A percentile compares a stretch with the other conserved stretches of the same genome.
These are phyloP conservation scores for Heterobasidion irregulare DNA, from an alignment of 1,284 basidiomycete species.

Conservation along the genomic window DNA sequence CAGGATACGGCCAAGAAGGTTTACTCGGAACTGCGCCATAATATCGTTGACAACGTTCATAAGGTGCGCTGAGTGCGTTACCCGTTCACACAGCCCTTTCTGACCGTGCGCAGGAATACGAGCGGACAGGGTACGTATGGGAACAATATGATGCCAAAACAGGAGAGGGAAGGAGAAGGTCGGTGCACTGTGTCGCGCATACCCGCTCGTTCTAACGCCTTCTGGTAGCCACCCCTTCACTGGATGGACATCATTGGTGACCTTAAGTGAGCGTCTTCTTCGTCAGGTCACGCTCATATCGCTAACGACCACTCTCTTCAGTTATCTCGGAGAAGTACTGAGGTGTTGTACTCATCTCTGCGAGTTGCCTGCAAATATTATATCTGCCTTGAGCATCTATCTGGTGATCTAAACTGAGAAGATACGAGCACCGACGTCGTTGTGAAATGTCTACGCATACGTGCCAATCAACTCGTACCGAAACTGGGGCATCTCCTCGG, in stretches of 20 bases:
- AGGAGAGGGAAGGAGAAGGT: slow-evolving; percentile 82
- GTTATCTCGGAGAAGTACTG: slow-evolving; percentile 39
- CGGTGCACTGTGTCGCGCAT: neutral
- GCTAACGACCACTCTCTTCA: slow-evolving; percentile 14
- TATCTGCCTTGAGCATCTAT: no score
- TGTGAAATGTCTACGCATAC: no score
- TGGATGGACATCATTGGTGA: slow-evolving; percentile 84
- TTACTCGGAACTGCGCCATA: slow-evolving; percentile 72
- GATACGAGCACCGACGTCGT: no score
- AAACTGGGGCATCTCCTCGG: no score
- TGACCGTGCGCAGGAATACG: slow-evolving; percentile 59
- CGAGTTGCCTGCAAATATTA: no score
- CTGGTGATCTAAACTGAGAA: no score
- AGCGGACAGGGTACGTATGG: slow-evolving; percentile 91
- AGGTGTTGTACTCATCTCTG: neutral
- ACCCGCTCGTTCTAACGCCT: neutral
- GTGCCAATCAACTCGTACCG: no score
- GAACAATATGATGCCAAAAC: slow-evolving; percentile 87
- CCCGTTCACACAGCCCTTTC: neutral
- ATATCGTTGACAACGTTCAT: slow-evolving; percentile 81
- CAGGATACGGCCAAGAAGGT: slow-evolving; percentile 68
- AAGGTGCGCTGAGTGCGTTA: slow-evolving; percentile 40
- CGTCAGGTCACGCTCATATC: neutral
- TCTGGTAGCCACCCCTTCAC: slow-evolving; percentile 79
- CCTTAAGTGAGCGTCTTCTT: slow-evolving; percentile 50